Evolutionary conservation across 768 basidiomycete species (phyloP), one percentile per base, ranked within the genome.

Genomic region (Lepiota venenata): DNA sequence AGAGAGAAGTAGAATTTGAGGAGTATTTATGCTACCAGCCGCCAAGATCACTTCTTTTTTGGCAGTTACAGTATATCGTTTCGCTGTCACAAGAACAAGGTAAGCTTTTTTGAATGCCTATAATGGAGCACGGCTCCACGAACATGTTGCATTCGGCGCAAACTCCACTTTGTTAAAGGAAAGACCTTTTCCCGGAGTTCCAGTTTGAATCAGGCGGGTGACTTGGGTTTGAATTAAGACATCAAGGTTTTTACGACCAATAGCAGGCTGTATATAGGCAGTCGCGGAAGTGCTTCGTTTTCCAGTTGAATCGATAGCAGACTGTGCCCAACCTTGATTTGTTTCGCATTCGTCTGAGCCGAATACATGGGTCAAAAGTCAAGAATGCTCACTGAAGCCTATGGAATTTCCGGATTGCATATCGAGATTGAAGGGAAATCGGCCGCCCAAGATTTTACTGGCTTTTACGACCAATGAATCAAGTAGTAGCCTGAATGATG

Each of bases 31-130:
- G 1, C 66, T 54, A 5, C 72, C 72, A 18, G 67, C 69, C 1
- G 60, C 59, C 5, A 84, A 55, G 4, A 84, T 71, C 44, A 84
- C 69, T 58, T 84, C 82, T 55, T 77, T 79, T 56, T 63, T 62
- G 0, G 81, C 83, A 11, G 56, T 62, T 15, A 64, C 45, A n/a
- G 38, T 47, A 4, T 45, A 41, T 15, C n/a, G 15, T 12, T 42
- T 47, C 1, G 35, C 43, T 46, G 45, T 11, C n/a, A n/a, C n/a
- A n/a, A 36, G 27, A 47, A 35, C 35, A 18, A n/a, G n/a, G n/a
- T 29, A 29, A 3, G 4, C 3, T 8, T 29, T 4, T 8, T 4
- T 29, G 8, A 29, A 8, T 29, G 27, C 27, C 27, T 29, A 29
- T 4, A 29, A 29, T 8, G 27, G 8, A 8, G 27, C 27, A 29